Evolutionary conservation across 2,329 filamentous ascomycete species (phyloP).

Genomic region (Dryadomyces quercivorus): DNA sequence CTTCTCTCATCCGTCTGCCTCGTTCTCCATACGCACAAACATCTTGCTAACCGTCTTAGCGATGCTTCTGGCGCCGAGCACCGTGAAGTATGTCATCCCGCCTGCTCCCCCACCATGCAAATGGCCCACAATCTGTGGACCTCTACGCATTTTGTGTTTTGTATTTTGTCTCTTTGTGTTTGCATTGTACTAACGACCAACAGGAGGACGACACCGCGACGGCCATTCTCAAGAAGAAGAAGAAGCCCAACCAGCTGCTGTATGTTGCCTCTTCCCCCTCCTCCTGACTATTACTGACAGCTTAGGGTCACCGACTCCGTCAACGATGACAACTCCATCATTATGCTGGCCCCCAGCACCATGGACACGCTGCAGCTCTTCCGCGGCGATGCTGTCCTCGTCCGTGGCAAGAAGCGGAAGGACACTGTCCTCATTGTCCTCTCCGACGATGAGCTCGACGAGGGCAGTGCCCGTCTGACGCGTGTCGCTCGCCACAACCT

Average conservation of each 20-base stretch:
- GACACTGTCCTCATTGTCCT: constrained; percentile 97
- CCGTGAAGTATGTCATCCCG: constrained; percentile 54
- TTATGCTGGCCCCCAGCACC: constrained; percentile 93
- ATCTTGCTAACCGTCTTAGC: constrained; percentile 31
- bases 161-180: no score
- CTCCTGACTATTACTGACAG: background rate
- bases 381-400: constrained; percentile 93
- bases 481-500: constrained; percentile 97
- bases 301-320: constrained; percentile 87
- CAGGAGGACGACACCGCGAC: constrained; percentile 86
- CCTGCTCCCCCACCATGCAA: background rate
- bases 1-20: background rate
- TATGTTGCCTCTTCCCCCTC: constrained; percentile 27
- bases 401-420: constrained; percentile 99
- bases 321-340: constrained; percentile 99
- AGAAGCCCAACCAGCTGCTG: constrained; percentile 99
- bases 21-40: background rate
- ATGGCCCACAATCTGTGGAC: no score
- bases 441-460: constrained; percentile 94
- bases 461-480: constrained; percentile 94
- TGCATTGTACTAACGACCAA: background rate
- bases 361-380: constrained; percentile 98
- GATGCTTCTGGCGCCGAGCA: constrained; percentile 81
- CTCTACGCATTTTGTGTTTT: no score
- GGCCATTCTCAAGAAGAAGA: constrained; percentile 99